Evolutionary conservation across 805 yeast genomes (phyloP), one percentile per base, ranked within the genome.

Genomic region (Hemisphaericaspora nanyangensis): DNA sequence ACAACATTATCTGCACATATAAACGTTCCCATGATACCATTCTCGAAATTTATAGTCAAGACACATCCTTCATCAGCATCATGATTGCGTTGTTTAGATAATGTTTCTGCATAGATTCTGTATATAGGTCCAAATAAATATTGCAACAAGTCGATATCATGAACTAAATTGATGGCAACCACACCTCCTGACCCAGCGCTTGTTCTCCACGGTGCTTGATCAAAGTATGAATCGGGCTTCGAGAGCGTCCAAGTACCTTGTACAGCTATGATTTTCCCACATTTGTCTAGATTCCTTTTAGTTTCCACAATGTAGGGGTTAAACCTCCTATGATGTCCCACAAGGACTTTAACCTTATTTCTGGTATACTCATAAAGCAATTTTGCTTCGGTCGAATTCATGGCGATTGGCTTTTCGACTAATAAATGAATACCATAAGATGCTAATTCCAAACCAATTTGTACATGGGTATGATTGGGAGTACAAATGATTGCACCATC

Each of bases 241-340:
- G 54, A 49, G 26, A 64, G 54, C 17, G 64, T 47, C 72, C 72
- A 65, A 2, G 63, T 49, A 2, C 72, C 72, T 43, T 65, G 70
- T 7, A 65, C 45, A 1, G 68, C 72, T 16, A 65, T 50, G 10
- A 61, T 43, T 1, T 54, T 47, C 7, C 70, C 72, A 16, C 63
- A 50, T 27, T 48, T 51, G 12, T 39, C 31, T 31, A 65, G 45
- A 37, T 54, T 53, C 22, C 54, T 50, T 43, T 61, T 63, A 17
- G 68, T 54, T 20, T 58, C 54, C 15, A 64, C 48, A n/a, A 65
- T 61, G 38, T 54, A 63, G 2, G 72, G 70, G 44, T 65, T 65
- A 45, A 65, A 65, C 13, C 72, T 49, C 30, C 72, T 51, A 45
- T 65, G 72, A 43, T 65, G 72, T 3, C 72, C 72, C 18, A 65